Evolutionary conservation across 768 basidiomycete genomes (phyloP), one percentile per base, ranked within the genome.

Genomic region (Pholiota microspora): DNA sequence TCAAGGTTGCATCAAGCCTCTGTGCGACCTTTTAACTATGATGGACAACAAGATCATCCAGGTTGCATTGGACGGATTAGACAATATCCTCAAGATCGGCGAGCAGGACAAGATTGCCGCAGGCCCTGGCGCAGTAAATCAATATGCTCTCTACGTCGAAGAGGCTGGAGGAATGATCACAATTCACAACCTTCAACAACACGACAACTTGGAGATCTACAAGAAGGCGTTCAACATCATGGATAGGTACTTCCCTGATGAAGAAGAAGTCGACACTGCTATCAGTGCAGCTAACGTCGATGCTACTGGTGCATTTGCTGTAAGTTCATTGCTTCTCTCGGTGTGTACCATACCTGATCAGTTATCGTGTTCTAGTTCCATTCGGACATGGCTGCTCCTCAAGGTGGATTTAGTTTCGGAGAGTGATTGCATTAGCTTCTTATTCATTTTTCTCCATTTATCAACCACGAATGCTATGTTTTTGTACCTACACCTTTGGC

Each of bases 11-110:
- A 98, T 99, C 76, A 98, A 98, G 73, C 97, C 97, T 13, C 79
- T 99, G 25, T 99, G 97, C 69, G 97, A 99, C 65, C 77, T 99
- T 49, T 80, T 99, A 55, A 88, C 85, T 24, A 96, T 94, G 82
- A 95, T 98, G 94, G 97, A 99, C 75, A 98, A 98, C 83, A 99
- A 99, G 79, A 97, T 98, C 62, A 99, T 99, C 62, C 90, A 94
- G 73, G 96, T 98, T 35, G 96, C 96, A 16, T 84, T 99, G 44
- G 97, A 99, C 68, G 97, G 97, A 51, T 80, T 99, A 46, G 97
- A 99, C 73, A 99, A 99, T 73, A 94, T 98, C 64, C 77, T 99
- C 62, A 98, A 97, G 74, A 89, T 99, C 59, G 96, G 97, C 38
- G 96, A 99, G 74, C 84, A 88, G 66, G 97, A 99, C 73, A 98